These are phyloP conservation scores for Myochromella boudieri DNA, from an alignment of 768 basidiomycete genomes.

Conservation along the genomic window DNA sequence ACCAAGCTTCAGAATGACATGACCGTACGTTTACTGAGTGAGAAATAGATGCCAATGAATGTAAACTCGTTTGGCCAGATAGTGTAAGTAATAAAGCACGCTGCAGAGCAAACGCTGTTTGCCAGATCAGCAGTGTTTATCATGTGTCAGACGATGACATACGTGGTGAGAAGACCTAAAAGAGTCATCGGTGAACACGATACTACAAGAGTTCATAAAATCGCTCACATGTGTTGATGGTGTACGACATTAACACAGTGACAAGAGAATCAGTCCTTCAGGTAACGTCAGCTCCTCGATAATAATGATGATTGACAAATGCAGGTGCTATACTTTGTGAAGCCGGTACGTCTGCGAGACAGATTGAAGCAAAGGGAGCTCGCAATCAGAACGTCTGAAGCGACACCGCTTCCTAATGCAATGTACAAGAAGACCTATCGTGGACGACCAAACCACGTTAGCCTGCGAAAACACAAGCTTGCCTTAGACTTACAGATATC, in stretches of 20 bases:
- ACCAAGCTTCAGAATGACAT: background rate
- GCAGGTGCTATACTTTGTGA: constrained; percentile 24
- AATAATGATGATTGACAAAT: background rate
- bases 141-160: background rate
- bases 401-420: constrained; percentile 33
- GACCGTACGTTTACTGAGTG: constrained; percentile 42
- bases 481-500: constrained; percentile 28
- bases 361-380: constrained; percentile 32
- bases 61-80: constrained; percentile 44
- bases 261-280: constrained; percentile 44
- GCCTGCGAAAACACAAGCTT: background rate
- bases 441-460: background rate
- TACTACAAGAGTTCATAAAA: background rate
- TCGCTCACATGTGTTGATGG: constrained; percentile 48
- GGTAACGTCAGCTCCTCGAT: background rate
- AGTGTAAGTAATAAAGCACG: constrained; percentile 33
- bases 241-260: constrained; percentile 44
- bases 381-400: constrained; percentile 40
- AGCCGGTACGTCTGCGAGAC: constrained; percentile 28
- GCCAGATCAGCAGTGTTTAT: background rate
- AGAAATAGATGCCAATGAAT: constrained; percentile 45
- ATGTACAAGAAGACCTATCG: constrained; percentile 30
- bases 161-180: constrained; percentile 34
- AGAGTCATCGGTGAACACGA: too few relatives aligned
- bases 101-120: constrained; percentile 27